Conservation (phyloP, 1,284 basidiomycete genomes). For the Tilletia indica region DNA sequence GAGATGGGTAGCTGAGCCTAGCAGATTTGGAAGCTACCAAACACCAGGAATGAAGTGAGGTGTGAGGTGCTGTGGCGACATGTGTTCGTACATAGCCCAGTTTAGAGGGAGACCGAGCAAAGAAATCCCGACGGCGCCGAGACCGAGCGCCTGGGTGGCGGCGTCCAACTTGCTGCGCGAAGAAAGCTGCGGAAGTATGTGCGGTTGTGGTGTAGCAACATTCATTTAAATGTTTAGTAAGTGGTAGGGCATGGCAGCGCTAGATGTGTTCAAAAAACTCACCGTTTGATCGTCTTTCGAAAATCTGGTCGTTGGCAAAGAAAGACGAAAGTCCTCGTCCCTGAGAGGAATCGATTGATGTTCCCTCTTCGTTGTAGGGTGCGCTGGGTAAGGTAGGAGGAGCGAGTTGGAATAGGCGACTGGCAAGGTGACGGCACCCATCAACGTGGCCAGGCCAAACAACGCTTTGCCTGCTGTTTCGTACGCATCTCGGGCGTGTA, state of each 20-base stretch:
- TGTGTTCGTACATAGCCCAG: neutral
- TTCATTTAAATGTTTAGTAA: no score
- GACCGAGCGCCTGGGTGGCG: neutral
- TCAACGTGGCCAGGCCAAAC: neutral
- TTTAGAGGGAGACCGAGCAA: neutral
- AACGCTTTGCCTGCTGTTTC: neutral
- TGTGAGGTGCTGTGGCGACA: slow-evolving; percentile 2
- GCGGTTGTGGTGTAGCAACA: no score
- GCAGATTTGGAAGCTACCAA: no score
- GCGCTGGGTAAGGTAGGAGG: neutral
- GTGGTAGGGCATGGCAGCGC: no score
- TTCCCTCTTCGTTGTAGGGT: no score
- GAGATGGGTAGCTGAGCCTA: no score
- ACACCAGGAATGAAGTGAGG: neutral
- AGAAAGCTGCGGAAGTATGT: no score
- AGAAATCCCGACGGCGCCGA: neutral
- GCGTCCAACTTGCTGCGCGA: neutral
- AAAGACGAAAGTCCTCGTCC: no score
- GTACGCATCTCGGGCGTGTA: neutral
- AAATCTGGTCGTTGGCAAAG: no score
- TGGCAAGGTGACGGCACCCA: neutral
- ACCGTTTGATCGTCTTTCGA: no score
- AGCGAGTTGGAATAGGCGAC: neutral
- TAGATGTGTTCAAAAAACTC: no score
- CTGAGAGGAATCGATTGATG: no score